phyloP scores from a whole-genome alignment of 176 grass and related monocot genomes.

The Ampelocalamus luodianensis region DNA sequence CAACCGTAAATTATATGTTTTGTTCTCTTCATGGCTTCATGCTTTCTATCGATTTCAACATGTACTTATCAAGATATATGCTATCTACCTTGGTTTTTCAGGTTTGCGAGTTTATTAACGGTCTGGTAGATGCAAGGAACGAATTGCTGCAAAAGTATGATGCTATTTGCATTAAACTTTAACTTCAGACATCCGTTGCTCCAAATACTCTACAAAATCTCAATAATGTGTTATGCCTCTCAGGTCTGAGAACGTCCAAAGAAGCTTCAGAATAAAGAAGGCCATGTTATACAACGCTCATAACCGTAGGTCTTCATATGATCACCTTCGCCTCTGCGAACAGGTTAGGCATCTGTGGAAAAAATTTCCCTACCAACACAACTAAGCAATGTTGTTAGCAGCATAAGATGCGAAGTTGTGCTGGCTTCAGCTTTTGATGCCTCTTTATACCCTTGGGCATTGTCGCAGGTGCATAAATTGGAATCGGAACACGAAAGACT shows the following conservation, averaged over 20 bases:
- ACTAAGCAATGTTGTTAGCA: not conserved
- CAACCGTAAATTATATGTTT: not conserved
- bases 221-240: slow-evolving; percentile 24
- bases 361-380: not conserved
- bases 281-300: slow-evolving; percentile 70
- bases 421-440: slow-evolving; percentile 6
- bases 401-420: not conserved
- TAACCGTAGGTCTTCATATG: slow-evolving; percentile 70
- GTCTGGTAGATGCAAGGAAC: slow-evolving; percentile 82
- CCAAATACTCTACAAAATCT: slow-evolving; percentile 2
- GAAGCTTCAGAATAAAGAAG: slow-evolving; percentile 95
- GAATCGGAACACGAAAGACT: slow-evolving; percentile 79
- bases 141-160: slow-evolving; percentile 79
- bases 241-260: slow-evolving; percentile 68
- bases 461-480: slow-evolving; percentile 68
- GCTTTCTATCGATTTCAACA: not conserved
- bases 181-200: slow-evolving; percentile 15
- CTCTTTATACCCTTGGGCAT: not conserved
- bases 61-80: slow-evolving; percentile 16
- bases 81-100: slow-evolving; percentile 49
- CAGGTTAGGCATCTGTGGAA: slow-evolving; percentile 56
- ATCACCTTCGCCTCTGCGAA: slow-evolving; percentile 73
- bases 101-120: slow-evolving; percentile 74
- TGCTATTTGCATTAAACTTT: slow-evolving; percentile 40
- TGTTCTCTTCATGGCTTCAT: slow-evolving; percentile 20